Conservation (phyloP, 2,329 filamentous ascomycete genomes). For the Colletotrichum chrysophilum region DNA sequence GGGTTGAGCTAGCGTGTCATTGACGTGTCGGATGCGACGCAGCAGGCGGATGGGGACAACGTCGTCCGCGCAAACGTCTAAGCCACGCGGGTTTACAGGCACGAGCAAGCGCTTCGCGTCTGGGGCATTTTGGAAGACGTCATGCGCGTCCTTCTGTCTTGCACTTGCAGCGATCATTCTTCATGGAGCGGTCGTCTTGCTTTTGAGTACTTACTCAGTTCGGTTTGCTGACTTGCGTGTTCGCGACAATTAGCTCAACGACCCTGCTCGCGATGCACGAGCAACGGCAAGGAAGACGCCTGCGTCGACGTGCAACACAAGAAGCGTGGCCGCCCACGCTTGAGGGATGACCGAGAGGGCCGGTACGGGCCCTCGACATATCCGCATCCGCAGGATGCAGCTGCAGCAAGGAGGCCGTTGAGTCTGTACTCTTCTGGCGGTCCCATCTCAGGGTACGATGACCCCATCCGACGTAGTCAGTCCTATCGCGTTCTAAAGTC, state of each 20-base stretch:
- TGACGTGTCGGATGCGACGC: conserved; percentile 13
- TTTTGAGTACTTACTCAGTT: not conserved
- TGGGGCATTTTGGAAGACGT: not conserved
- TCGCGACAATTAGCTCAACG: conserved; percentile 62
- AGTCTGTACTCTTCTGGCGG: conserved; percentile 55
- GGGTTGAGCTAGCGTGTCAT: conserved; percentile 12
- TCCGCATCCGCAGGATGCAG: conserved; percentile 49
- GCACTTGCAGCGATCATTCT: not conserved
- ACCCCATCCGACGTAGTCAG: conserved; percentile 48
- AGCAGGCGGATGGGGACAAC: not conserved
- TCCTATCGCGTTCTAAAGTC: conserved; percentile 62
- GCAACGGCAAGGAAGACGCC: conserved; percentile 79
- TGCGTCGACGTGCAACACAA: conserved; percentile 88
- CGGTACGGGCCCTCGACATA: conserved; percentile 60
- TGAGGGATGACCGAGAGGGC: conserved; percentile 73
- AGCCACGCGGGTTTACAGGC: not conserved
- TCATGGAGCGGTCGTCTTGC: not conserved
- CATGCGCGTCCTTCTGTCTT: not conserved
- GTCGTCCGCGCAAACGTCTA: not conserved
- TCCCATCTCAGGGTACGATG: conserved; percentile 50
- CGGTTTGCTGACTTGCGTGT: conserved; percentile 10
- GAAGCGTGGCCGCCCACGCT: conserved; percentile 78
- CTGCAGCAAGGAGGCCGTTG: conserved; percentile 46
- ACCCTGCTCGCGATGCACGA: conserved; percentile 78
- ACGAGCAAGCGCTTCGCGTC: conserved; percentile 8